Conservation (phyloP, 1,284 basidiomycete species). For the Apiotrichum porosum region DNA sequence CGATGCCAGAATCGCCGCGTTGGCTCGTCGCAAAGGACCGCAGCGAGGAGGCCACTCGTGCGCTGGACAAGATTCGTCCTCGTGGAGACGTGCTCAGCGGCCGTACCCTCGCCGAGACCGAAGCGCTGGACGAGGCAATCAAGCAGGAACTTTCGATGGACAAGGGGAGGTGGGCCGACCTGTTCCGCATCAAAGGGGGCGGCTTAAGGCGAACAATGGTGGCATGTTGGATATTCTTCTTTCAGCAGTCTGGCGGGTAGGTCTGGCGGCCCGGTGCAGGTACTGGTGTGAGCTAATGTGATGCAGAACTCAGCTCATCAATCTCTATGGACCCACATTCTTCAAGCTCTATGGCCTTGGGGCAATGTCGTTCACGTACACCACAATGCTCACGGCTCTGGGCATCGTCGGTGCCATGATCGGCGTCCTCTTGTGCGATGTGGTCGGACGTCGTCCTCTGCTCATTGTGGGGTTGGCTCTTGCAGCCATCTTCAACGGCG, state of each 20-base stretch:
- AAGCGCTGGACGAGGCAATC: conserved; percentile 3
- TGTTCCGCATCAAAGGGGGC: conserved; percentile 1
- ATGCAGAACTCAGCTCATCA: no score
- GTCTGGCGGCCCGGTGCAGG: conserved; percentile 21
- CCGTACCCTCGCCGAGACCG: conserved; percentile 7
- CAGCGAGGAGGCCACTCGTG: conserved; percentile 11
- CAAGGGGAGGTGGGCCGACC: conserved; percentile 8
- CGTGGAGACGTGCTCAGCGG: conserved; percentile 10
- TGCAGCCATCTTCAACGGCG: conserved; percentile 4
- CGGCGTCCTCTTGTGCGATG: conserved; percentile 7
- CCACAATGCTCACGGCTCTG: conserved; percentile 6
- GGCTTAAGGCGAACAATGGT: conserved; percentile 8
- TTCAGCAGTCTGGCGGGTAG: conserved; percentile 17
- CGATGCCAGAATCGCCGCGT: conserved; percentile 21
- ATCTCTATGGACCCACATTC: conserved; percentile 9
- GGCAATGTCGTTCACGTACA: conserved; percentile 18
- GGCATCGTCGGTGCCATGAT: conserved; percentile 6
- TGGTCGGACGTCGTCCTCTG: conserved; percentile 17
- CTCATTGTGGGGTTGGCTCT: conserved; percentile 6
- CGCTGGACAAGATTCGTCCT: conserved; percentile 16
- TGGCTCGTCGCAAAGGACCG: conserved; percentile 25
- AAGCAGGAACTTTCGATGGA: background rate
- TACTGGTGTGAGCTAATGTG: no score
- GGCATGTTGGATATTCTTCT: conserved; percentile 9
- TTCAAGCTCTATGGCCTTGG: conserved; percentile 6